phyloP scores from a whole-genome alignment of 306 rosid genomes.

The Rosa multiflora region DNA sequence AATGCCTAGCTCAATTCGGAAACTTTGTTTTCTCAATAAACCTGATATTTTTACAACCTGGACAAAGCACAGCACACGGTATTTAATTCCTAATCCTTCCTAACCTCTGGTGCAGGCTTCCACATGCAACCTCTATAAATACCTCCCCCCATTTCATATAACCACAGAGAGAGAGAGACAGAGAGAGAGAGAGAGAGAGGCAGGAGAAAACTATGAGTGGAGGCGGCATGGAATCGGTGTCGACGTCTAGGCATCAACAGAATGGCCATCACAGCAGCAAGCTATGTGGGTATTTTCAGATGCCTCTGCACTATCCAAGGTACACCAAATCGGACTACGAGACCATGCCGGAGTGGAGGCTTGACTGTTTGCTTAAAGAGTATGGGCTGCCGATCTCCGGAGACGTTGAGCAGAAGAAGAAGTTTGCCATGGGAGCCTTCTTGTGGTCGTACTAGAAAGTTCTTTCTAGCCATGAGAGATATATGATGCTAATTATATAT shows the following conservation, averaged over 20 bases:
- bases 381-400: slow-evolving; percentile 57
- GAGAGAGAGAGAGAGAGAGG: background rate
- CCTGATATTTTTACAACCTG: background rate
- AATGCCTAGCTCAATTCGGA: background rate
- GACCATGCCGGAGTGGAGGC: slow-evolving; percentile 69
- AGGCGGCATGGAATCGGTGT: slow-evolving; percentile 32
- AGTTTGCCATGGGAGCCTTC: slow-evolving; percentile 65
- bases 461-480: background rate
- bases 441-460: slow-evolving; percentile 38
- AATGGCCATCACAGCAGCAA: slow-evolving; percentile 18
- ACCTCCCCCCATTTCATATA: background rate
- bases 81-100: background rate
- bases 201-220: background rate
- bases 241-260: background rate
- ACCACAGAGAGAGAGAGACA: background rate
- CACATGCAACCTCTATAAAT: slow-evolving; percentile 3
- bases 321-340: slow-evolving; percentile 57
- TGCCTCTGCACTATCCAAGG: slow-evolving; percentile 72
- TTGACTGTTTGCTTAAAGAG: slow-evolving; percentile 59
- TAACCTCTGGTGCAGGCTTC: background rate
- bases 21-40: slow-evolving; percentile 22
- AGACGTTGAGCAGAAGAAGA: slow-evolving; percentile 49
- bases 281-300: slow-evolving; percentile 42
- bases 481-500: background rate
- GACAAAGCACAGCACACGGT: background rate